These are phyloP conservation scores for Ceratobasidium sp. DNA, from an alignment of 1,284 basidiomycete genomes.

Conservation along the genomic window DNA sequence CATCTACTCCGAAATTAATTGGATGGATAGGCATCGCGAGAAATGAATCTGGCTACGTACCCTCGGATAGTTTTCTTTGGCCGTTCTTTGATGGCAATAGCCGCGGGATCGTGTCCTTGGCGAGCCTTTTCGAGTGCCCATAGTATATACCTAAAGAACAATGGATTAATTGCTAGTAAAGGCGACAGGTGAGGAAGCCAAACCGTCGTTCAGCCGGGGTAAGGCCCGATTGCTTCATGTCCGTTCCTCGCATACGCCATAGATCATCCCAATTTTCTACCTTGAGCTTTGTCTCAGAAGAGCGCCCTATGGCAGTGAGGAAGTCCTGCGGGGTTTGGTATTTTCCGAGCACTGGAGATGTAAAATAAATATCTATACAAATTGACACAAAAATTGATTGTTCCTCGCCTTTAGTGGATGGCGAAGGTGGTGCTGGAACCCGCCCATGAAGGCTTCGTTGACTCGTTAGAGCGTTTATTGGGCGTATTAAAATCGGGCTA, in stretches of 20 bases:
- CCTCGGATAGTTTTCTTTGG: slow-evolving; percentile 49
- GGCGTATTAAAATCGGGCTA: not conserved
- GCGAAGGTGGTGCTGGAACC: not conserved
- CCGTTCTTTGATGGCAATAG: slow-evolving; percentile 47
- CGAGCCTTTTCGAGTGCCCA: slow-evolving; percentile 50
- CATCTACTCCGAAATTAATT: slow-evolving; percentile 42
- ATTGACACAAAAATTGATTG: not conserved
- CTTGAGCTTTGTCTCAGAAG: slow-evolving; percentile 46
- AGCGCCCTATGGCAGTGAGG: slow-evolving; percentile 46
- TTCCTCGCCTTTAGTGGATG: slow-evolving; percentile 1
- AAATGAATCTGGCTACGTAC: slow-evolving; percentile 38
- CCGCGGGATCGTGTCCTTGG: slow-evolving; percentile 45
- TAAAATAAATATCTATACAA: not conserved
- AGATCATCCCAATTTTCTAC: slow-evolving; percentile 48
- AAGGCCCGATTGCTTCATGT: slow-evolving; percentile 47
- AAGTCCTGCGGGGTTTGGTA: slow-evolving; percentile 43
- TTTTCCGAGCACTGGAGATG: slow-evolving; percentile 5
- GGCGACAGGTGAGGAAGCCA: slow-evolving; percentile 8
- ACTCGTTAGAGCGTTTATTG: not conserved
- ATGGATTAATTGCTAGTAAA: not conserved
- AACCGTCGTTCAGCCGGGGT: slow-evolving; percentile 44
- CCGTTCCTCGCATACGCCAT: slow-evolving; percentile 44
- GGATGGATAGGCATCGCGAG: not conserved
- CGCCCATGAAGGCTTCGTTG: not conserved
- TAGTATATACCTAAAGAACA: slow-evolving; percentile 44